Percentiles rank a stretch among this genome's conserved stretches.
These are phyloP conservation scores for Paramyrothecium roridum DNA, from an alignment of 2,329 filamentous ascomycete genomes.

Conservation along the genomic window DNA sequence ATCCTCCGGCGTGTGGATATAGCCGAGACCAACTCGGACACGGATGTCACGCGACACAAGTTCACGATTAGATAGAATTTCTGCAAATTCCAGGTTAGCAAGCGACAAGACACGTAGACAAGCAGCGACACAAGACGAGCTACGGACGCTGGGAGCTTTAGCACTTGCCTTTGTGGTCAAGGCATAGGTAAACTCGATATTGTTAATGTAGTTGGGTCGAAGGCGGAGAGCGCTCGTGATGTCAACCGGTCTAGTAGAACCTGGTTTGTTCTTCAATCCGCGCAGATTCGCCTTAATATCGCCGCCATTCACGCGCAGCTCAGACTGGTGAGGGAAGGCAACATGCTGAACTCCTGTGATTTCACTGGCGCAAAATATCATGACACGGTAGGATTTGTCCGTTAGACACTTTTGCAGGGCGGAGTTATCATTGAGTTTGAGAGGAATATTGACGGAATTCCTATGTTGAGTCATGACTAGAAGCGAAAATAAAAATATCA, in stretches of 20 bases:
- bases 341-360: conserved; percentile 68
- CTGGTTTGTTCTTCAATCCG: conserved; percentile 92
- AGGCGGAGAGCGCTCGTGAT: conserved; percentile 75
- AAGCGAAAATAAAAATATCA: conserved; percentile 12
- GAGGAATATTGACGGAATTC: conserved; percentile 41
- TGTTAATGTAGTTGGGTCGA: conserved; percentile 70
- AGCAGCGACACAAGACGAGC: background rate
- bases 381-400: conserved; percentile 65
- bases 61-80: conserved; percentile 72
- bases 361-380: conserved; percentile 80
- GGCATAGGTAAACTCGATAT: conserved; percentile 84
- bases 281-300: conserved; percentile 92
- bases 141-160: conserved; percentile 4
- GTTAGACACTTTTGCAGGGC: conserved; percentile 52
- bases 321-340: conserved; percentile 86
- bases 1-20: conserved; percentile 70
- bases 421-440: conserved; percentile 49
- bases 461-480: conserved; percentile 54
- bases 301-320: conserved; percentile 84
- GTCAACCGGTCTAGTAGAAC: conserved; percentile 89
- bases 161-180: conserved; percentile 76
- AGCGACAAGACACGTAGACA: no score
- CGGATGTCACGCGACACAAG: conserved; percentile 69
- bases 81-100: conserved; percentile 37
- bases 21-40: conserved; percentile 66